Conservation (phyloP, 108 stramenopile genomes). For the Fragilaria crotonensis region DNA sequence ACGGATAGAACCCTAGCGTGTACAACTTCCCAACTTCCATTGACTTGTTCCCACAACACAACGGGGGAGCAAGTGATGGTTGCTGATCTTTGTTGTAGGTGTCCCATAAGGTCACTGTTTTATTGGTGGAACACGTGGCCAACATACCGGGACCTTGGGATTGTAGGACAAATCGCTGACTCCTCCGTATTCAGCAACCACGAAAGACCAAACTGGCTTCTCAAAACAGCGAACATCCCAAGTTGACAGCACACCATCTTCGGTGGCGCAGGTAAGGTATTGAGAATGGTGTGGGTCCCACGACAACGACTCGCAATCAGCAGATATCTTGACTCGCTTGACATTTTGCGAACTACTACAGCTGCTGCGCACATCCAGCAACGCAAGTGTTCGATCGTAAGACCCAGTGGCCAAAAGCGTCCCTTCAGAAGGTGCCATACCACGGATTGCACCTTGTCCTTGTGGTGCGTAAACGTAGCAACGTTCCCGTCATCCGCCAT, state of each 20-base stretch:
- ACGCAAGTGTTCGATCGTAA: slow-evolving; percentile 79
- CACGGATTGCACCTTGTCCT: slow-evolving; percentile 93
- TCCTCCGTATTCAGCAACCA: slow-evolving; percentile 85
- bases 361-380: slow-evolving; percentile 77
- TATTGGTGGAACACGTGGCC: slow-evolving; percentile 83
- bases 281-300: slow-evolving; percentile 88
- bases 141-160: slow-evolving; percentile 82
- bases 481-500: slow-evolving; percentile 44
- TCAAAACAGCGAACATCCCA: slow-evolving; percentile 93
- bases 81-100: slow-evolving; percentile 34
- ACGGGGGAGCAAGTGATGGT: slow-evolving; percentile 32
- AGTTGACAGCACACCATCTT: slow-evolving; percentile 83
- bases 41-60: slow-evolving; percentile 67
- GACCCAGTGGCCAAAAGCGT: slow-evolving; percentile 89
- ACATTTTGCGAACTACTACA: slow-evolving; percentile 27
- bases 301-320: slow-evolving; percentile 77
- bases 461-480: slow-evolving; percentile 89
- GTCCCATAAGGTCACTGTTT: slow-evolving; percentile 94
- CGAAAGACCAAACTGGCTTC: slow-evolving; percentile 70
- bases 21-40: slow-evolving; percentile 88
- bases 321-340: slow-evolving; percentile 55
- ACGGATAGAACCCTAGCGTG: slow-evolving; percentile 79
- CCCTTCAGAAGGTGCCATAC: slow-evolving; percentile 89
- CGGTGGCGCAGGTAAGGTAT: slow-evolving; percentile 75
- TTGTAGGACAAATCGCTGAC: slow-evolving; percentile 83